Evolutionary conservation across 495 filamentous ascomycete genomes (phyloP), one percentile per base, ranked within the genome.

Genomic region (Pseudevernia furfuracea): DNA sequence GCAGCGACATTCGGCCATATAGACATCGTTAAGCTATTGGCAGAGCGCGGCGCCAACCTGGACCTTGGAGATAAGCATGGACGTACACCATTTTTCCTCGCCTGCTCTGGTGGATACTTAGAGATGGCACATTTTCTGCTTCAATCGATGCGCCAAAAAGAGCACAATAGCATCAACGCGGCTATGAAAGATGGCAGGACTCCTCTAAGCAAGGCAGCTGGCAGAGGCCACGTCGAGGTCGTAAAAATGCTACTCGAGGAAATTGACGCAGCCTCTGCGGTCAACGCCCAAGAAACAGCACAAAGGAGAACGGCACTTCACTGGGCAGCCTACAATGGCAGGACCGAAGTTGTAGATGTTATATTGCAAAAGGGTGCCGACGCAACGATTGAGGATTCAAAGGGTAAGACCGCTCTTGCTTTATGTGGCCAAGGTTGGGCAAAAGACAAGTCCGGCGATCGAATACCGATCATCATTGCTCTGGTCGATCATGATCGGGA

Each of bases 321-420:
- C 36, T 59, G 57, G 57, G 57, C 57, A 41, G 57, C 57, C 21
- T 59, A 59, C n/a, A 59, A 41, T 41, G 57, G 57, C n/a, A 39
- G 57, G 25, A 30, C n/a, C 23, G 57, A 38, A 59, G 57, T 59
- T 21, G 57, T 59, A 14, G 36, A 59, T 19, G 21, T 59, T 28
- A 23, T 59, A 2, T 41, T 59, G n/a, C 11, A 25, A 3, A 39
- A 59, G 12, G 36, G 57, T 39, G 57, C 57, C 21, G 57, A 59
- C 38, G 36, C 57, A 10, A 59, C 57, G 57, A 59, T 59, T 9
- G 12, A 38, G 12, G 57, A 59, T 59, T 28, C 38, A 28, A 59
- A 41, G 2, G 57, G 57, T 10, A 41, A 59, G 36, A 59, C 57
- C n/a, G 57, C 57, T 38, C 57, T 59, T 4, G 36, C 57, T 59